Percentiles rank a stretch among this genome's conserved stretches.
These are phyloP conservation scores for Emydomyces testavorans DNA, from an alignment of 2,329 filamentous ascomycete species.

Conservation along the genomic window DNA sequence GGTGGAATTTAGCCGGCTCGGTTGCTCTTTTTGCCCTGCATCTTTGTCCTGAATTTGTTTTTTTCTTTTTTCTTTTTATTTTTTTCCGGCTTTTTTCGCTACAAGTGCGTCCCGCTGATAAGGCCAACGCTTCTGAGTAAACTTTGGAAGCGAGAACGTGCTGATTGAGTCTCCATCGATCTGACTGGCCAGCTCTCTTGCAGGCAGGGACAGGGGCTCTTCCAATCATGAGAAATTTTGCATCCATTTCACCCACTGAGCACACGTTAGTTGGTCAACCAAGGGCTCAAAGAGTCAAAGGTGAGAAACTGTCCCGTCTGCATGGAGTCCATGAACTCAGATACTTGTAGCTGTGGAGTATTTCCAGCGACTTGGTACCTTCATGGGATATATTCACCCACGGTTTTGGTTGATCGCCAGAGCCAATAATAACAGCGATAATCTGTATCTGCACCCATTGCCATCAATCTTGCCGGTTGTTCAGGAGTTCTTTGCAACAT, in stretches of 20 bases:
- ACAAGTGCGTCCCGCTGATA: no score
- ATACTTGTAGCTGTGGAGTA: not conserved
- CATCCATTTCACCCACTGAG: no score
- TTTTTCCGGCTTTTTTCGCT: not conserved
- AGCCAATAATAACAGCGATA: no score
- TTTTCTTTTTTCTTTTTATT: not conserved
- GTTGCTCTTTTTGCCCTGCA: no score
- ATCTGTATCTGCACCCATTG: no score
- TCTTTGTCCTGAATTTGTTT: not conserved
- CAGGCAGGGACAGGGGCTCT: constrained; percentile 5
- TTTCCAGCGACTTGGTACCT: constrained; percentile 5
- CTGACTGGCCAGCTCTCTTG: not conserved
- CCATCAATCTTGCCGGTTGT: no score
- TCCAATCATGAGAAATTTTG: not conserved
- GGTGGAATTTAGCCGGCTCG: no score
- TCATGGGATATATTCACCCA: constrained; percentile 1
- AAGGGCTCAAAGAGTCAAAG: no score
- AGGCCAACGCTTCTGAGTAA: constrained; percentile 3
- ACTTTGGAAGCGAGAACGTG: constrained; percentile 8
- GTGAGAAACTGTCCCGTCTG: not conserved
- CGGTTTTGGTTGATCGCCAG: constrained; percentile 4
- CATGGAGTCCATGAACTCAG: no score
- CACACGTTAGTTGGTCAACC: no score
- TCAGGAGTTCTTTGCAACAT: no score
- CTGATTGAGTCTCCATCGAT: not conserved